Conservation (phyloP, 2,329 filamentous ascomycete species). For the Claviceps sp. region DNA sequence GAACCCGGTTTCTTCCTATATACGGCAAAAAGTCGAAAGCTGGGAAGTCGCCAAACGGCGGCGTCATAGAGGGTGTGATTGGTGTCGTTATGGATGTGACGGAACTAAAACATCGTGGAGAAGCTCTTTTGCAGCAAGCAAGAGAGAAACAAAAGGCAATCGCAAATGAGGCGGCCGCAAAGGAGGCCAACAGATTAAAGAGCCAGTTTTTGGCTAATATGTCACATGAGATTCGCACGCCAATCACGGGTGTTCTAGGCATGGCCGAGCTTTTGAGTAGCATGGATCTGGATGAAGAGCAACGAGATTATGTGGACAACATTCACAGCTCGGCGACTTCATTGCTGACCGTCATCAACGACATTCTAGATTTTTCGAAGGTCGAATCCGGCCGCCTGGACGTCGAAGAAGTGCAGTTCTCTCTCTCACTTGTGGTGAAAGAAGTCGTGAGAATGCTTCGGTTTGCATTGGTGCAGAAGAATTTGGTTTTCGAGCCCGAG, state of each 20-base stretch:
- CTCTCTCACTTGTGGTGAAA: slow-evolving; percentile 55
- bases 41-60: slow-evolving; percentile 29
- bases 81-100: slow-evolving; percentile 73
- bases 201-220: slow-evolving; percentile 70
- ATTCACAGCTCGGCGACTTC: slow-evolving; percentile 71
- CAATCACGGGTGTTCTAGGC: slow-evolving; percentile 68
- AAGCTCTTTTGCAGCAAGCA: slow-evolving; percentile 48
- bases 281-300: slow-evolving; percentile 54
- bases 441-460: slow-evolving; percentile 81
- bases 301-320: slow-evolving; percentile 62
- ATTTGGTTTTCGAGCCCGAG: slow-evolving; percentile 56
- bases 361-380: slow-evolving; percentile 83
- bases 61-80: slow-evolving; percentile 56
- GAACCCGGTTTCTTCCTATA: slow-evolving; percentile 58
- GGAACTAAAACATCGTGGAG: slow-evolving; percentile 51
- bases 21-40: slow-evolving; percentile 41
- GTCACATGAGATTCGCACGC: slow-evolving; percentile 69
- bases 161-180: slow-evolving; percentile 65
- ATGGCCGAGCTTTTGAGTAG: slow-evolving; percentile 66
- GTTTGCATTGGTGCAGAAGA: slow-evolving; percentile 71
- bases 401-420: slow-evolving; percentile 71
- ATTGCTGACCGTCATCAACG: slow-evolving; percentile 76
- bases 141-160: slow-evolving; percentile 57
- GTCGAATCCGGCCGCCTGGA: slow-evolving; percentile 66
- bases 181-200: slow-evolving; percentile 69